Base-by-base conservation (phyloP, 257 asterid genomes). In the Solanum chmielewskii region DNA sequence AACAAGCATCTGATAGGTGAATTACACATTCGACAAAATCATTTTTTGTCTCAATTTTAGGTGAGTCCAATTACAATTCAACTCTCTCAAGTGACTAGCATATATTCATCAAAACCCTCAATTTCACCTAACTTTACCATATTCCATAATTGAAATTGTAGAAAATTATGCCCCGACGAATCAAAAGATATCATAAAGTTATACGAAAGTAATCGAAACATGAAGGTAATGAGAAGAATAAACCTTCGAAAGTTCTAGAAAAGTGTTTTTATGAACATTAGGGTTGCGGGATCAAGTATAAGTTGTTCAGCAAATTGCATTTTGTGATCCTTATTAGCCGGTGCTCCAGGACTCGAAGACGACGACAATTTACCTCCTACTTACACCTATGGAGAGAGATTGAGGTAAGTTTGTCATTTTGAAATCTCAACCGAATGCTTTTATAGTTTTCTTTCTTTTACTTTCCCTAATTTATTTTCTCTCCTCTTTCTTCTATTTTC, bases 281-380 rank as follows among this genome's bases (percentile, higher is more conserved):
- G 44, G 49, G 35, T 86, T 76, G 82, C 25, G 35, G 42, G 90
- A 84, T 91, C 87, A 71, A 84, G 75, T 41, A 89, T 85, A 27
- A 83, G 83, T 80, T 88, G 71, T 27, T 70, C 83, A 70, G 95
- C 94, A 39, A 95, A 92, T 90, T 93, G 95, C 93, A 93, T 91
- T 73, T 92, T 92, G 69, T 96, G 89, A 83, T 92, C 98, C 88
- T 91, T 94, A 87, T 86, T 91, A 35, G 71, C 86, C 25, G 68
- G 88, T 52, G 73, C 33, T 21, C 88, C 86, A 5, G 45, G 90
- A 31, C 90, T 75, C 27, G 90, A 64, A 4, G 69, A 42, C 2
- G 90, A 78, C 5, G 90, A n/a, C 2, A 66, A 9, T 1, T 0
- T 37, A 13, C 44, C 8, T 31, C 31, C 66, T 20, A 56, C 66